Base-by-base conservation (phyloP, 148 eudicot species). In the Hydrangea macrophylla region DNA sequence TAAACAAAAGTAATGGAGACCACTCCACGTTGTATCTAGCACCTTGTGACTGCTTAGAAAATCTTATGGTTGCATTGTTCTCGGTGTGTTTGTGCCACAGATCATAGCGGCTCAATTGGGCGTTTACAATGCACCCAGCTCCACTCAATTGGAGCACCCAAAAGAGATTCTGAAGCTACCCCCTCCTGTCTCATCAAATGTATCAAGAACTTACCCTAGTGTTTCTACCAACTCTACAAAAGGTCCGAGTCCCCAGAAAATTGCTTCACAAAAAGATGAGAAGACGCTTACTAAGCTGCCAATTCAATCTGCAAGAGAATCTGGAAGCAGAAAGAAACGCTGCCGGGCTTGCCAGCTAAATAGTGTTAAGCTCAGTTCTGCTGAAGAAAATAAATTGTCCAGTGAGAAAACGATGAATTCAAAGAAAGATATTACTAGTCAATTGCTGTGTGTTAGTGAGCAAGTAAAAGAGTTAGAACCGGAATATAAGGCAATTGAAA, bases 321-420 rank as follows among this genome's bases (percentile, higher is more conserved):
- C 79, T 32, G 59, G 9, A 27, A 70, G 67, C 11, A 68, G 72
- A 63, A 70, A 69, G 65, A 78, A 80, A 69, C 73, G 68, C 24
- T 68, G 77, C 67, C 67, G 58, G 44, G 56, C 63, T 67, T 64
- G 63, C 58, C 67, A 65, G 55, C 25, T 35, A 17, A 55, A 60
- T 24, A 60, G 22, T 62, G n/a, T 62, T 20, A 70, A 61, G 56
- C 27, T 48, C 7, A 45, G 53, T 55, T 62, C 71, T 54, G 31
- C 39, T 22, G 68, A 63, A 32, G 50, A 50, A 33, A 24, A 1
- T 26, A 27, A 25, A 60, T 42, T 59, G n/a, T 55, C 44, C 8
- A 27, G 20, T 32, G 69, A 26, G 62, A 35, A 51, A 55, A 62
- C 22, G 33, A 26, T 13, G 32, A 27, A 70, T 9, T 24, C 50